phyloP scores from a whole-genome alignment of 2,329 filamentous ascomycete species.

The Canariomyces notabilis region DNA sequence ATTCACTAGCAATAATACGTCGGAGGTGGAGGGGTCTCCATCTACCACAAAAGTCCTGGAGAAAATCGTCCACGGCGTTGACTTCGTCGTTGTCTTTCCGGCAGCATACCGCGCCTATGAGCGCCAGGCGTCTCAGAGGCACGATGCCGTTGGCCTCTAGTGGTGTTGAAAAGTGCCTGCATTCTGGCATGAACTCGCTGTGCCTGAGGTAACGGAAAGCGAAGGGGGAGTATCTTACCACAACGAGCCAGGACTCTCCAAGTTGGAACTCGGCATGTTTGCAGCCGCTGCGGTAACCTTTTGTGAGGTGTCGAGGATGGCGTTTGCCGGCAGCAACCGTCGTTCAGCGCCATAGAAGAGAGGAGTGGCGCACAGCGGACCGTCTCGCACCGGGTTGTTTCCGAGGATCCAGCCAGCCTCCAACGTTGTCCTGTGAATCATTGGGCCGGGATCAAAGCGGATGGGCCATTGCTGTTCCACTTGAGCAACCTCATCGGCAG shows the following conservation, averaged over 20 bases:
- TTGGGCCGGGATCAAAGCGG: neutral
- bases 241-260: conserved; percentile 1
- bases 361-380: neutral
- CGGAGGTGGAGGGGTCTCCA: conserved; percentile 4
- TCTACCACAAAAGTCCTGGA: neutral
- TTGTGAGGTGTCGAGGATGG: neutral
- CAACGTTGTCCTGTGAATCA: neutral
- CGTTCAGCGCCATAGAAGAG: conserved; percentile 1
- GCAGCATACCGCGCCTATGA: neutral
- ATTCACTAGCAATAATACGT: neutral
- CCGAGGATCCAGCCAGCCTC: conserved; percentile 5
- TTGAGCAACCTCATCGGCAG: neutral
- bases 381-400: neutral
- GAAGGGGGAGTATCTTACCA: neutral
- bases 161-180: conserved; percentile 1
- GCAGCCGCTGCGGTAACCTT: neutral
- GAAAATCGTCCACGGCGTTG: neutral
- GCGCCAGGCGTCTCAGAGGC: conserved; percentile 2
- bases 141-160: neutral
- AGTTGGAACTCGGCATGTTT: neutral
- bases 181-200: neutral
- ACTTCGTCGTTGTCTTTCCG: neutral
- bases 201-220: neutral
- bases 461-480: conserved; percentile 1
- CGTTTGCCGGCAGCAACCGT: neutral